A percentile compares a stretch with the other conserved stretches of the same genome.
phyloP scores from a whole-genome alignment of 2,329 filamentous ascomycete genomes.

The Teratosphaeria destructans region DNA sequence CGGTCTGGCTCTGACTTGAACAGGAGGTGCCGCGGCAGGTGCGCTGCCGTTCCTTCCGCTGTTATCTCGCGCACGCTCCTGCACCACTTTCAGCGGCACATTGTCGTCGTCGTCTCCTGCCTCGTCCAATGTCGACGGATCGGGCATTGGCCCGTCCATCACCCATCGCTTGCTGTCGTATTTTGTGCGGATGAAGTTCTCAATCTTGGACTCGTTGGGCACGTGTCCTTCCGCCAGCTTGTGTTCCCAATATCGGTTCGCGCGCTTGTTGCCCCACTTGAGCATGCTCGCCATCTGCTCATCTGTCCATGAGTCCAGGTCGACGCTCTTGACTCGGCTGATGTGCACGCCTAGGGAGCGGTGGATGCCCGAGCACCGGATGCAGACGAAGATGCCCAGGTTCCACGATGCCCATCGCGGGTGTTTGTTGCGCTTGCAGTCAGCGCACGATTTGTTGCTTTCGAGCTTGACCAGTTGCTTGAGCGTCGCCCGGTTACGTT shows the following conservation, averaged over 20 bases:
- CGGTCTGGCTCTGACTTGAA: constrained; percentile 20
- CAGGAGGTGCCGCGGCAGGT: constrained; percentile 22
- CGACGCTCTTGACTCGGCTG: constrained; percentile 93
- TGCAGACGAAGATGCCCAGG: constrained; percentile 92
- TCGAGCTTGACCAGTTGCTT: constrained; percentile 93
- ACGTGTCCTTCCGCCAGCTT: constrained; percentile 86
- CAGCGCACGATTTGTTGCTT: constrained; percentile 89
- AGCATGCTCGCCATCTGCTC: constrained; percentile 91
- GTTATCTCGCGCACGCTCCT: constrained; percentile 56
- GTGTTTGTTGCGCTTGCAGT: constrained; percentile 99
- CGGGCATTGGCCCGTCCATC: constrained; percentile 94
- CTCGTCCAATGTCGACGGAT: constrained; percentile 79
- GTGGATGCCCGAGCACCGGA: constrained; percentile 92
- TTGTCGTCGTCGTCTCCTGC: constrained; percentile 56
- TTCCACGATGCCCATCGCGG: constrained; percentile 99
- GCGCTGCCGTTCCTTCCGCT: constrained; percentile 31
- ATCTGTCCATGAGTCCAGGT: constrained; percentile 96
- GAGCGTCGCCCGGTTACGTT: constrained; percentile 86
- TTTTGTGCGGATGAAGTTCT: constrained; percentile 99
- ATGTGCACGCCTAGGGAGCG: constrained; percentile 98
- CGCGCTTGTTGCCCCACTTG: constrained; percentile 89
- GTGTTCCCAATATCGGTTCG: constrained; percentile 98
- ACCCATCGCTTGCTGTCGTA: constrained; percentile 98
- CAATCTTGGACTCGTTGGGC: constrained; percentile 93
- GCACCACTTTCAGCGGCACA: constrained; percentile 55